phyloP scores from a whole-genome alignment of 257 asterid species.

The Petunia axillaris region DNA sequence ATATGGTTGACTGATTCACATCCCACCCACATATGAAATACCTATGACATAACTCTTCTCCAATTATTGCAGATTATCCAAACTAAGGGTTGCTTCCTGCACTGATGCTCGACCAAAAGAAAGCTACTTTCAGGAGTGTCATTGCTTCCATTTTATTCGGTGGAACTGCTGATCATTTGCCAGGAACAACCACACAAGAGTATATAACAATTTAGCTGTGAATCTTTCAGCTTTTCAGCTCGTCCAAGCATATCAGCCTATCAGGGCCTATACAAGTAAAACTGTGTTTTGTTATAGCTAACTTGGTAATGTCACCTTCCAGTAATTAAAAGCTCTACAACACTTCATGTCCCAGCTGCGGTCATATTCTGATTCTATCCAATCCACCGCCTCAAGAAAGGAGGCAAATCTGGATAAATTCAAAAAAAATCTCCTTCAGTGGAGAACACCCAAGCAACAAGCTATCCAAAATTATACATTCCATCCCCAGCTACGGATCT shows the following conservation, averaged over 20 bases:
- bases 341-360: neutral
- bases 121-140: neutral
- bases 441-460: neutral
- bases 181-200: neutral
- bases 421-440: neutral
- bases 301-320: conserved; percentile 5
- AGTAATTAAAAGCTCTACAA: neutral
- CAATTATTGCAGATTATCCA: conserved; percentile 1
- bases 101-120: neutral
- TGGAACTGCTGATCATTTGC: neutral
- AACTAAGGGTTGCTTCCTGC: conserved; percentile 3
- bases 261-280: neutral
- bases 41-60: neutral
- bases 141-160: neutral
- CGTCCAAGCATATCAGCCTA: neutral
- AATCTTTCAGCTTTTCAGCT: neutral
- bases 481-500: neutral
- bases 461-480: conserved; percentile 15
- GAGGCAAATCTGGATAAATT: neutral
- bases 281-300: neutral
- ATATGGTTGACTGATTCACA: neutral
- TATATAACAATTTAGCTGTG: neutral
- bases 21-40: conserved; percentile 16
- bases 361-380: neutral
- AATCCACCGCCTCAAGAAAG: neutral